Conservation (phyloP, 2,329 filamentous ascomycete genomes). For the Leptosphaerulina australis region DNA sequence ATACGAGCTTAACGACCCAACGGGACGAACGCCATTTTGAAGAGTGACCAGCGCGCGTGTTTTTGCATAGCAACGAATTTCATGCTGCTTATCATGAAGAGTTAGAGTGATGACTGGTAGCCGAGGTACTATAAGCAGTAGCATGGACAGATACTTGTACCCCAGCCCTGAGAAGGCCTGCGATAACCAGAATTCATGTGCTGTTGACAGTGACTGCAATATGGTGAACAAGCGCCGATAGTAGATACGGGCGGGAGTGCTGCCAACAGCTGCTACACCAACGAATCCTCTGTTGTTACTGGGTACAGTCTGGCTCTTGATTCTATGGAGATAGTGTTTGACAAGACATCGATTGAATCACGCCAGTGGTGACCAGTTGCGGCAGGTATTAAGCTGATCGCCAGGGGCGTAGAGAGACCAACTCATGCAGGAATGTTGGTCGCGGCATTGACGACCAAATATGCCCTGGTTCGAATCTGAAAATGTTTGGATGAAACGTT, state of each 20-base stretch:
- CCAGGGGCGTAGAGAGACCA: conserved; percentile 27
- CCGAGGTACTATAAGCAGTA: conserved; percentile 24
- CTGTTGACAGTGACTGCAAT: conserved; percentile 21
- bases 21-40: conserved; percentile 1
- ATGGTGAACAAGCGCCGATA: conserved; percentile 23
- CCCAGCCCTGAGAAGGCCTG: conserved; percentile 20
- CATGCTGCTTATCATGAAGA: conserved; percentile 1
- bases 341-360: conserved; percentile 12
- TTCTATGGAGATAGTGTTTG: conserved; percentile 8
- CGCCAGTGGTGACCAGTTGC: conserved; percentile 30
- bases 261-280: conserved; percentile 23
- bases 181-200: conserved; percentile 19
- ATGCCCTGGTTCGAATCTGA: not conserved
- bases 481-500: not conserved
- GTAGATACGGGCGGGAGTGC: conserved; percentile 18
- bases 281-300: conserved; percentile 27
- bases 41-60: conserved; percentile 6
- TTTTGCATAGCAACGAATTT: conserved; percentile 8
- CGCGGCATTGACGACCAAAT: conserved; percentile 3
- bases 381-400: not conserved
- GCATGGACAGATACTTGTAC: conserved; percentile 18
- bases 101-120: conserved; percentile 26
- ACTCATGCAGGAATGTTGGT: conserved; percentile 21
- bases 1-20: conserved; percentile 25
- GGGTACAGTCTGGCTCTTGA: conserved; percentile 27